Evolutionary conservation across 768 basidiomycete genomes (phyloP), one percentile per base, ranked within the genome.

Genomic region (Dentipellis sp.): DNA sequence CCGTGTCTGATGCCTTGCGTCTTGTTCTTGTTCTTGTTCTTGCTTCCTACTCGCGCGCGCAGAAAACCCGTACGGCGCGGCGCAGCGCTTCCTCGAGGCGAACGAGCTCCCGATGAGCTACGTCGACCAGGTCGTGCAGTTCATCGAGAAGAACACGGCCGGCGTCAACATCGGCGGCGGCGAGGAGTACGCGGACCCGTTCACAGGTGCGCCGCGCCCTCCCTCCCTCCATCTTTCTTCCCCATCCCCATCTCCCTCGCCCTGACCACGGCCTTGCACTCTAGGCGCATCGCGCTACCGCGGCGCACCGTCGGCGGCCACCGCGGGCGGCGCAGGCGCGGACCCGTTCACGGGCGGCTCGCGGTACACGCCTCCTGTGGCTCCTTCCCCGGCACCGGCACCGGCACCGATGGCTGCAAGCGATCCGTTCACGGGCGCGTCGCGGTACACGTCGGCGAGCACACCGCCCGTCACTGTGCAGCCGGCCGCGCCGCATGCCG

Each of bases 41-140:
- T n/a, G n/a, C n/a, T n/a, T n/a, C 16, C 36, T 12, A 8, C 34
- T 40, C 35, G 17, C 36, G 17, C 12, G 49, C 42, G 35, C 64
- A 97, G 94, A 98, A 62, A 97, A 97, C 68, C 88, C 94, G 0
- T 97, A 84, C 69, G 67, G 74, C 10, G 94, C 92, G 7, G 97
- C 97, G 0, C 90, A 94, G 67, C 81, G 81, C 22, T 99, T 98
- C 77, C 71, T 98, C 47, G 75, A 84, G 56, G 74, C 74, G 51
- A 88, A 99, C 66, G 88, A 97, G 38, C 78, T 99, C 7, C 88
- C 97, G 0, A 64, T 82, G 59, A 76, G 75, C 4, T 94, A 98
- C 66, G 72, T 92, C 22, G 94, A 98, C 62, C 80, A 97, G 69
- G 88, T 99, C 12, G 94, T 90, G 29, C 75, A 77, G 54, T 98